Base-by-base conservation (phyloP, 495 filamentous ascomycete species). In the Astrocystis sublimbata region DNA sequence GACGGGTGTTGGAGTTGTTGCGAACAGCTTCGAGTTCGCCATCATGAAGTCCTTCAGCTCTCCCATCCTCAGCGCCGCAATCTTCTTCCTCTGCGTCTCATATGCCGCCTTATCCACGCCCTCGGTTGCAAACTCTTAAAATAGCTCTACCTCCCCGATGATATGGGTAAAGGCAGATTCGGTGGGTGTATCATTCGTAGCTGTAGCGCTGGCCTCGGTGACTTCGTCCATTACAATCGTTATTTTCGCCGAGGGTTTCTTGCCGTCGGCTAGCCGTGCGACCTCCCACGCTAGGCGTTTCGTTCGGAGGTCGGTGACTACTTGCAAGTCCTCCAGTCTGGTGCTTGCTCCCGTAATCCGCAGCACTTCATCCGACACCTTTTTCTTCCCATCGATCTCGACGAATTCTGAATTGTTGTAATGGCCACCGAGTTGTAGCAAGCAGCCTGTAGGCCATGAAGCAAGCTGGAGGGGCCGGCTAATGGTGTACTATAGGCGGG, bases 181-280 rank as follows among this genome's bases (percentile, higher is more conserved):
- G 19, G 53, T 30, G 23, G 10, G 45, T 63, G 30, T 33, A 35
- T 49, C 17, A 21, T 51, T 12, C 21, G 47, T 26, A 10, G 19
- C 24, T 21, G 60, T 28, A 30, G 42, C 3, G 5, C 43, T 19
- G 15, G 59, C 64, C 60, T 66, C 64, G 21, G 43, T 57, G 28
- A 66, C 64, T 6, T 30, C 54, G 33, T 66, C 64, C 26, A 66
- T 5, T 26, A 66, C 64, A 13, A 66, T 57, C 15, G 64, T 66
- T 51, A 66, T 63, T 10, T 50, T 60, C 35, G 60, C 49, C 28
- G 41, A 21, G 13, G 64, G 60, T 2, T 31, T 24, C 19, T 26
- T 53, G 17, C 40, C 35, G 21, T 51, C 43, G 5, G 10, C 38
- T 4, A 66, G 56, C n/a, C 46, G 31, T 8, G 30, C 46, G 9